phyloP scores from a whole-genome alignment of 208 protist species.

The Kentomonas sorsogonicus region DNA sequence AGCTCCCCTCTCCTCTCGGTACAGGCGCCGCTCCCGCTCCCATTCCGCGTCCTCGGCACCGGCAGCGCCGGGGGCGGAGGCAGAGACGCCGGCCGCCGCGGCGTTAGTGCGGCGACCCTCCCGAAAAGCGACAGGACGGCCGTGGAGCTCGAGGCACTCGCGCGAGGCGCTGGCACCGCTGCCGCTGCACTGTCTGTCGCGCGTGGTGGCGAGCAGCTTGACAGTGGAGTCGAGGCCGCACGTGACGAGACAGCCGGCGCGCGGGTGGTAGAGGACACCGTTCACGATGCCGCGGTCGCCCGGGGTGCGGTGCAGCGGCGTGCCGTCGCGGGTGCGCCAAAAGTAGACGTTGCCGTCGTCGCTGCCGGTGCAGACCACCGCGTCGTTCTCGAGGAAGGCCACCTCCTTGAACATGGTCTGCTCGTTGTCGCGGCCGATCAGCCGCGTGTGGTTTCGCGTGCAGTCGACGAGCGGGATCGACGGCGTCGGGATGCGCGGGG shows the following conservation, averaged over 20 bases:
- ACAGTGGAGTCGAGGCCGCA: conserved; percentile 41
- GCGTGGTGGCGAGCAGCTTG: conserved; percentile 40
- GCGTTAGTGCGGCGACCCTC: no score
- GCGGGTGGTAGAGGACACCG: conserved; percentile 27
- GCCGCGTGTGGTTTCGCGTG: conserved; percentile 3
- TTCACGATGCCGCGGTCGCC: conserved; percentile 43
- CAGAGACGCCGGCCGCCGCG: no score
- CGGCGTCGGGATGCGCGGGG: no score
- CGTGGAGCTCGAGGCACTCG: no score
- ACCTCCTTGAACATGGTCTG: conserved; percentile 57
- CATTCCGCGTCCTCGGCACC: no score
- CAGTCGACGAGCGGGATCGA: conserved; percentile 5
- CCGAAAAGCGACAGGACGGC: no score
- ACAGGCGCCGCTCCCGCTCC: no score
- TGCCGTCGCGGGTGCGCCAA: conserved; percentile 27
- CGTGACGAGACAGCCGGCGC: conserved; percentile 14
- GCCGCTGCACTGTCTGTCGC: no score
- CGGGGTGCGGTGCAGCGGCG: conserved; percentile 25
- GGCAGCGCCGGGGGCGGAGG: no score
- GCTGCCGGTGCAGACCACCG: conserved; percentile 39
- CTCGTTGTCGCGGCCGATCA: conserved; percentile 27
- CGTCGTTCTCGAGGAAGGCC: conserved; percentile 43
- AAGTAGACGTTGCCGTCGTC: conserved; percentile 45
- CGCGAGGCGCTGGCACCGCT: no score
- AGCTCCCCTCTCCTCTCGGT: no score